Conservation (phyloP, 371 early-diverging fungal species). For the Mucor plumbeus region DNA sequence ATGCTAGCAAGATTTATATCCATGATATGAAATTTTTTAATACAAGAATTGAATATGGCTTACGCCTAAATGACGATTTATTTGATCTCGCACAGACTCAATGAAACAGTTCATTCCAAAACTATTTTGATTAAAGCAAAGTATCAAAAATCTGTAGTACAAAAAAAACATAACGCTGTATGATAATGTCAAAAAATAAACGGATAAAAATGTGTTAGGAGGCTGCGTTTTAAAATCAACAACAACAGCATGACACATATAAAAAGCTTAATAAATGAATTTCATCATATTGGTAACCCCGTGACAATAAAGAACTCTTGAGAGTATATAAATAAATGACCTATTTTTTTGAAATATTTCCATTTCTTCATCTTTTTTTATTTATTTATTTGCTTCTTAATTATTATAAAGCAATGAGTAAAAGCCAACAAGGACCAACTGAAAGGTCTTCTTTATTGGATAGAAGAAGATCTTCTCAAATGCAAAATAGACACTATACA, state of each 20-base stretch:
- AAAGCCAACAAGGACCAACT: conserved; percentile 8
- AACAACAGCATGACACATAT: not conserved
- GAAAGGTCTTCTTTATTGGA: conserved; percentile 39
- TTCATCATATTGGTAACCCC: conserved; percentile 11
- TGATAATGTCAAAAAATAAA: not conserved
- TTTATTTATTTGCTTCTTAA: not conserved
- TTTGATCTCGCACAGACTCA: conserved; percentile 8
- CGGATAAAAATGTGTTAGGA: not conserved
- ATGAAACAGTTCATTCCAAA: conserved; percentile 7
- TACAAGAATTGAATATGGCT: too few species aligned
- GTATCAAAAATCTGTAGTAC: not conserved
- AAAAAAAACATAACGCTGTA: not conserved
- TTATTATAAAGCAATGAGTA: not conserved
- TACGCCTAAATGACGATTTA: conserved; percentile 2
- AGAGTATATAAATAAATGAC: not conserved
- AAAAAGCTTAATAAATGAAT: conserved; percentile 8
- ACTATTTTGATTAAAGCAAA: not conserved
- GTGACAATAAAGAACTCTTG: not conserved
- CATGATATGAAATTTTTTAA: conserved; percentile 1
- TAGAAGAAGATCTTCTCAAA: conserved; percentile 25
- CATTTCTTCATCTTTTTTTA: conserved; percentile 1
- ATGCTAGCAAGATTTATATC: not conserved
- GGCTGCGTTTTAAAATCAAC: not conserved
- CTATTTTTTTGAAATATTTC: not conserved
- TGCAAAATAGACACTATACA: conserved; percentile 20